These are phyloP conservation scores for Yamadazyma dendronema DNA, from an alignment of 1,139 yeast genomes.

Conservation along the genomic window DNA sequence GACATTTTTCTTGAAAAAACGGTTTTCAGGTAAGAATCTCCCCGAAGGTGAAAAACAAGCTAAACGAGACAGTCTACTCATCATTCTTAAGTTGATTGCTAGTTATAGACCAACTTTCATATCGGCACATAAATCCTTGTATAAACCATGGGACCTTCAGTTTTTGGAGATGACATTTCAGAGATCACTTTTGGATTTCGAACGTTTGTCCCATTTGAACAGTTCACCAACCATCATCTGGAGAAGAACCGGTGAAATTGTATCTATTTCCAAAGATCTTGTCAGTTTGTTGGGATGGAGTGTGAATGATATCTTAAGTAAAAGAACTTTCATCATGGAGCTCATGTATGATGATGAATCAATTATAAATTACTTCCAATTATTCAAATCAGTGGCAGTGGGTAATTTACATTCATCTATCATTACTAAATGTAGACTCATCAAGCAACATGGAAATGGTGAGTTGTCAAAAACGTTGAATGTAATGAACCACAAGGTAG, in stretches of 20 bases:
- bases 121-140: slow-evolving; percentile 64
- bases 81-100: slow-evolving; percentile 64
- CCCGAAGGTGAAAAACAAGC: slow-evolving; percentile 28
- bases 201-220: slow-evolving; percentile 53
- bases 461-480: background rate
- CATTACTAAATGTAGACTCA: slow-evolving; percentile 47
- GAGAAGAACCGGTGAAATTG: slow-evolving; percentile 78
- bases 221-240: slow-evolving; percentile 73
- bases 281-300: slow-evolving; percentile 60
- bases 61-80: slow-evolving; percentile 48
- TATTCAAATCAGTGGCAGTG: slow-evolving; percentile 50
- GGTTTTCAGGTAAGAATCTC: slow-evolving; percentile 47
- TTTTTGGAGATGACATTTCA: slow-evolving; percentile 70
- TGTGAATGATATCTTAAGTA: slow-evolving; percentile 45
- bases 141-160: slow-evolving; percentile 62
- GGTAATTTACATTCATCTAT: slow-evolving; percentile 51
- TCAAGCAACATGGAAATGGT: slow-evolving; percentile 19
- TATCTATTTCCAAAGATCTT: slow-evolving; percentile 66
- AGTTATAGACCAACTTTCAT: slow-evolving; percentile 71
- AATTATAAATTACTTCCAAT: slow-evolving; percentile 41
- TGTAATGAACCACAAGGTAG: background rate
- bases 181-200: slow-evolving; percentile 65
- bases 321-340: slow-evolving; percentile 52
- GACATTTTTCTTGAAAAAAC: slow-evolving; percentile 50
- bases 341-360: slow-evolving; percentile 50